Percentiles rank a stretch among this genome's conserved stretches.
Conservation (phyloP, 1,284 basidiomycete genomes). For the Ceratobasidium sp. region DNA sequence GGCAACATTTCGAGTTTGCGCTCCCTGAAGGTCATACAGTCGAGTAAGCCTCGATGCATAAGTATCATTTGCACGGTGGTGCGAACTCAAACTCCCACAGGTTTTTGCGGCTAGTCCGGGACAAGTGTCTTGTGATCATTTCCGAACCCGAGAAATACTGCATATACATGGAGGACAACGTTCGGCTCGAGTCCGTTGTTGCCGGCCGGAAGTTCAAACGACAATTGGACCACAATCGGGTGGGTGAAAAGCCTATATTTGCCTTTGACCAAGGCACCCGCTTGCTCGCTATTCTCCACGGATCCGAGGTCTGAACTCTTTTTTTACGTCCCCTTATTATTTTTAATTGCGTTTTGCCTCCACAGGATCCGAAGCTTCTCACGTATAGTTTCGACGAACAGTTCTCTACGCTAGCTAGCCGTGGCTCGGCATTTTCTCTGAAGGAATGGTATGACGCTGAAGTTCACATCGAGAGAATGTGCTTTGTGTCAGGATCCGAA, state of each 20-base stretch:
- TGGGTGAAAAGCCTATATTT: slow-evolving; percentile 27
- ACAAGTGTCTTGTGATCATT: slow-evolving; percentile 32
- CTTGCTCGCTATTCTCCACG: not conserved
- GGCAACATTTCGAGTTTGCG: slow-evolving; percentile 19
- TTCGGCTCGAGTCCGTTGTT: not conserved
- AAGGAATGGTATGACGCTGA: slow-evolving; percentile 44
- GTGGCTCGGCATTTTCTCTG: slow-evolving; percentile 6
- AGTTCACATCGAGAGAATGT: slow-evolving; percentile 21
- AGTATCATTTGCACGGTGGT: too few species aligned
- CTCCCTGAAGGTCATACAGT: slow-evolving; percentile 12
- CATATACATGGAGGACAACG: slow-evolving; percentile 35
- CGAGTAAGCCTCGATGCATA: not conserved
- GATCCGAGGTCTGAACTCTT: not conserved
- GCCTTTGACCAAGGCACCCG: slow-evolving; percentile 28
- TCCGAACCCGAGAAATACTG: slow-evolving; percentile 10
- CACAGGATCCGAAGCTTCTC: not conserved
- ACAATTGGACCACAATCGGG: slow-evolving; percentile 6
- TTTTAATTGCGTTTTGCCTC: not conserved
- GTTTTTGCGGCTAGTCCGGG: slow-evolving; percentile 16
- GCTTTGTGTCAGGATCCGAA: slow-evolving; percentile 44
- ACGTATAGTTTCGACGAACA: slow-evolving; percentile 9
- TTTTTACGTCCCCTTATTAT: not conserved
- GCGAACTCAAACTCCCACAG: not conserved
- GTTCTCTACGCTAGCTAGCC: not conserved
- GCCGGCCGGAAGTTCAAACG: not conserved